Conservation (phyloP, 495 filamentous ascomycete genomes). For the Daldinia bambusicola region DNA sequence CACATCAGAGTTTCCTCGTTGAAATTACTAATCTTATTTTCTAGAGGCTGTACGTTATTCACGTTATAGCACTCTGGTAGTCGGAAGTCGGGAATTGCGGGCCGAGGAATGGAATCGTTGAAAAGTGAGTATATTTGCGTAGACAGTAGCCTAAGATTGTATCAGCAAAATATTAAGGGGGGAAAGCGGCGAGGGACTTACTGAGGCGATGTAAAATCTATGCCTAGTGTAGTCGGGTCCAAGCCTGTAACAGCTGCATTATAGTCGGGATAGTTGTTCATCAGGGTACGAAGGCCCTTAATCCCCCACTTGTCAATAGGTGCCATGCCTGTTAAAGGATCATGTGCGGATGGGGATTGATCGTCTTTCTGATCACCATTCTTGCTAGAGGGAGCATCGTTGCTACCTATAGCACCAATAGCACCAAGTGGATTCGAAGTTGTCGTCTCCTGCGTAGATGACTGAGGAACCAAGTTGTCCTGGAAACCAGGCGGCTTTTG, state of each 20-base stretch:
- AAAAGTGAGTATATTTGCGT: slow-evolving; percentile 71
- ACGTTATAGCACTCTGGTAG: slow-evolving; percentile 89
- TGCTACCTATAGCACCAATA: slow-evolving; percentile 59
- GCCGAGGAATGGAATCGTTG: slow-evolving; percentile 72
- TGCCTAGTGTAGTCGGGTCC: slow-evolving; percentile 77
- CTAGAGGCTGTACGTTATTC: slow-evolving; percentile 82
- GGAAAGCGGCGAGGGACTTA: slow-evolving; percentile 55
- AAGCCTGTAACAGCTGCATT: slow-evolving; percentile 78
- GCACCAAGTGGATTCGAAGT: slow-evolving; percentile 53
- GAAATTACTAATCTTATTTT: slow-evolving; percentile 81
- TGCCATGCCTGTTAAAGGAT: slow-evolving; percentile 78
- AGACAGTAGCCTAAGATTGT: slow-evolving; percentile 49
- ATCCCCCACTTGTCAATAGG: slow-evolving; percentile 84
- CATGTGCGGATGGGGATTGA: slow-evolving; percentile 52
- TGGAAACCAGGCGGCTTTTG: slow-evolving; percentile 58
- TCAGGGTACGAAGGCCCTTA: slow-evolving; percentile 79
- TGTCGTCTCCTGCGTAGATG: slow-evolving; percentile 49
- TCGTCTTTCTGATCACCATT: slow-evolving; percentile 55
- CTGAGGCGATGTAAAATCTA: slow-evolving; percentile 84
- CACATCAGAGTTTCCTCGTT: slow-evolving; percentile 92
- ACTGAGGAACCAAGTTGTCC: slow-evolving; percentile 50
- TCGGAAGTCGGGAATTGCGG: slow-evolving; percentile 79
- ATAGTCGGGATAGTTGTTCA: slow-evolving; percentile 81
- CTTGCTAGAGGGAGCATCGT: slow-evolving; percentile 54
- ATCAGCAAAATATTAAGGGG: slow-evolving; percentile 3